Percentiles rank a stretch among this genome's conserved stretches.
phyloP scores from a whole-genome alignment of 306 rosid genomes.

The Prunus campanulata region DNA sequence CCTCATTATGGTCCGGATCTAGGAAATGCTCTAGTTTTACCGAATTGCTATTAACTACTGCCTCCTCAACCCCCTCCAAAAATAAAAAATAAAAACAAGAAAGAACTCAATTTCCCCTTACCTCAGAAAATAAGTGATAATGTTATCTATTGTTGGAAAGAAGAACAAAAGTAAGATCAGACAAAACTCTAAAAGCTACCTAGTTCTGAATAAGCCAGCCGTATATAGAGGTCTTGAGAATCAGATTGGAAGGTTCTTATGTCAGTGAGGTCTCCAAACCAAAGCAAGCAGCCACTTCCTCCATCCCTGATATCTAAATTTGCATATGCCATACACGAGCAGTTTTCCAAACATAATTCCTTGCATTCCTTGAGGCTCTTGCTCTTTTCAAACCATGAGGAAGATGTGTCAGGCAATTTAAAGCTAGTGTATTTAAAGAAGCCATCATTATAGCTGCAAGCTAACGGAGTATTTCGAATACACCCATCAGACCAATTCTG shows the following conservation, averaged over 20 bases:
- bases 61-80: too few relatives aligned
- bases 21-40: too few relatives aligned
- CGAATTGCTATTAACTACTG: too few relatives aligned
- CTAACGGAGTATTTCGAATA: too few relatives aligned
- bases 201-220: slow-evolving; percentile 4
- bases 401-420: too few relatives aligned
- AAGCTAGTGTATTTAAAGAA: too few relatives aligned
- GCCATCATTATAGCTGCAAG: too few relatives aligned
- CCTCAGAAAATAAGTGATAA: too few relatives aligned
- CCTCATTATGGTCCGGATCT: not conserved
- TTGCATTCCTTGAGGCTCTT: slow-evolving; percentile 31
- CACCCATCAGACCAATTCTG: too few relatives aligned
- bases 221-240: slow-evolving; percentile 15
- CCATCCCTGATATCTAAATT: slow-evolving; percentile 23
- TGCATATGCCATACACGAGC: slow-evolving; percentile 13
- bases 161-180: too few relatives aligned
- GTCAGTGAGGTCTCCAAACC: slow-evolving; percentile 41
- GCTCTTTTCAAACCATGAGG: slow-evolving; percentile 6
- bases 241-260: slow-evolving; percentile 3
- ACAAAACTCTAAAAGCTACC: not conserved
- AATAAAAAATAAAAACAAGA: too few relatives aligned
- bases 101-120: not conserved
- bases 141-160: too few relatives aligned
- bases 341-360: slow-evolving; percentile 20
- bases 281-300: slow-evolving; percentile 37